These are phyloP conservation scores for Macadamia tetraphylla DNA, from an alignment of 164 flowering plant species.

Conservation along the genomic window DNA sequence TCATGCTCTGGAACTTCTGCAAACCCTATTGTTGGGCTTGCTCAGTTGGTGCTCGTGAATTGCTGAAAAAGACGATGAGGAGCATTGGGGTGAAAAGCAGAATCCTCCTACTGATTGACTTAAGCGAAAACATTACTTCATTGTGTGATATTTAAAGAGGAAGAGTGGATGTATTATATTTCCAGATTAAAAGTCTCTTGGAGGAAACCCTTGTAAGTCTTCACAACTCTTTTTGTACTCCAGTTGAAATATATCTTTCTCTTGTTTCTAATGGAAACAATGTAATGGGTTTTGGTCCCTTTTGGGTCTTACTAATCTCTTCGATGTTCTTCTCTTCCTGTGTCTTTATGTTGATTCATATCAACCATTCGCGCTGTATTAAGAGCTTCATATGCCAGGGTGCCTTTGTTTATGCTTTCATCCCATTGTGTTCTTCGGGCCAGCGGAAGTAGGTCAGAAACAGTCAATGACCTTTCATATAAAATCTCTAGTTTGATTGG, in stretches of 20 bases:
- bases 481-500: constrained; percentile 16
- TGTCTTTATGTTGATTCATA: neutral
- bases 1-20: too few relatives aligned
- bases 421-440: neutral
- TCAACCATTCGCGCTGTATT: neutral
- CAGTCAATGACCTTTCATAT: constrained; percentile 1
- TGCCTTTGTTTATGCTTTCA: neutral
- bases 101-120: too few relatives aligned
- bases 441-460: neutral
- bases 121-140: too few relatives aligned
- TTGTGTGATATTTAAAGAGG: too few relatives aligned
- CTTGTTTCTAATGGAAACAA: neutral
- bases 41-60: too few relatives aligned
- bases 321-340: too few relatives aligned
- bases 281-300: neutral
- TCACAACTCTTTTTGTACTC: neutral
- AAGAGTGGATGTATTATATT: too few relatives aligned
- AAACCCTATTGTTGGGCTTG: too few relatives aligned
- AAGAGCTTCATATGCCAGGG: neutral
- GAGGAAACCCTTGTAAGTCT: neutral
- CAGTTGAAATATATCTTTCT: too few relatives aligned
- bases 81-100: too few relatives aligned
- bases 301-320: neutral
- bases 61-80: too few relatives aligned
- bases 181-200: too few relatives aligned